A percentile compares a stretch with the other conserved stretches of the same genome.
These are phyloP conservation scores for Pelagomonas calceolata DNA, from an alignment of 108 stramenopile species.

Conservation along the genomic window DNA sequence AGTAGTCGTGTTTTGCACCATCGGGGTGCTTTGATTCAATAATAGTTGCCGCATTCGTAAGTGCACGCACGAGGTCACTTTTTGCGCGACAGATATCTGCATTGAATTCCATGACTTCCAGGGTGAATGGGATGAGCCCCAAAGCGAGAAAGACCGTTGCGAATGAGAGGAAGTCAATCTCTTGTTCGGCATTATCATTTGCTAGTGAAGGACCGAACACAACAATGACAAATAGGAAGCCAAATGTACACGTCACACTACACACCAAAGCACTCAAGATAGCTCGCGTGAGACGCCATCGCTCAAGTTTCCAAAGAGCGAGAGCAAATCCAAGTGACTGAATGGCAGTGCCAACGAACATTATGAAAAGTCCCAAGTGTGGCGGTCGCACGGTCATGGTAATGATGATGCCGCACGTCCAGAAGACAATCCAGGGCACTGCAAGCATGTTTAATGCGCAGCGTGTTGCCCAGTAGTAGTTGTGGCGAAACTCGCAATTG, in stretches of 20 bases:
- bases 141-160: not conserved
- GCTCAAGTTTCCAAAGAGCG: too few species aligned
- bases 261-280: too few species aligned
- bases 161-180: not conserved
- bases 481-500: not conserved
- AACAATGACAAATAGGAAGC: too few species aligned
- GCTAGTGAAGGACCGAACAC: too few species aligned
- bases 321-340: not conserved
- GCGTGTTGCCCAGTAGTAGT: not conserved
- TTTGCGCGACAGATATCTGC: not conserved
- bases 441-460: too few species aligned
- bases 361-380: not conserved
- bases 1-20: not conserved
- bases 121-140: not conserved
- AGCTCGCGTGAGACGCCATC: too few species aligned
- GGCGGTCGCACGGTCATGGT: not conserved
- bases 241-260: too few species aligned
- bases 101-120: not conserved
- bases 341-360: not conserved
- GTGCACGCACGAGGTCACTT: too few species aligned
- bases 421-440: not conserved
- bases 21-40: not conserved
- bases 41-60: too few species aligned
- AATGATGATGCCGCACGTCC: not conserved
- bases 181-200: too few species aligned